Conservation (phyloP, 495 filamentous ascomycete species). For the Polyplosphaeria fusca region DNA sequence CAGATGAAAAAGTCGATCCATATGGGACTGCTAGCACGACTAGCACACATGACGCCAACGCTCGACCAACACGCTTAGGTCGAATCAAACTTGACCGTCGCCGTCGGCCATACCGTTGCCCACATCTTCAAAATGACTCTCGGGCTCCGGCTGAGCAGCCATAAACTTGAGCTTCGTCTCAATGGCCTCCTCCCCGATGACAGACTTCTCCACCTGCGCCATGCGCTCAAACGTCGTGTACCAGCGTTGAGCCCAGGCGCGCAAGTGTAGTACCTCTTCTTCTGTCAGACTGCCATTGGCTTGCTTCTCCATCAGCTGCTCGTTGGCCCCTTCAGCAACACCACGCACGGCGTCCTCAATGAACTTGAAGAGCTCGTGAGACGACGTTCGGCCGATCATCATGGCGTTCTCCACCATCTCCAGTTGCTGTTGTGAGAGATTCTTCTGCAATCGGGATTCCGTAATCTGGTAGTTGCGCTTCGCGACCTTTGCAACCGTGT, state of each 20-base stretch:
- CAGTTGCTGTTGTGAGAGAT: slow-evolving; percentile 58
- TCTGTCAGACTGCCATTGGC: slow-evolving; percentile 50
- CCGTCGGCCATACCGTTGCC: no score
- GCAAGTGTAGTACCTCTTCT: slow-evolving; percentile 59
- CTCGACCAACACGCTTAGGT: no score
- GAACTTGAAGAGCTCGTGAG: slow-evolving; percentile 72
- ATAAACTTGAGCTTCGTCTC: slow-evolving; percentile 31
- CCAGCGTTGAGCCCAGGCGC: slow-evolving; percentile 83
- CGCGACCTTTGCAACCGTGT: slow-evolving; percentile 89
- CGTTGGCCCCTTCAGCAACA: slow-evolving; percentile 69
- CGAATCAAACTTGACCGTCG: no score
- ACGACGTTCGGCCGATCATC: slow-evolving; percentile 61
- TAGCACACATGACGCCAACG: not conserved
- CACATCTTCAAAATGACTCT: not conserved
- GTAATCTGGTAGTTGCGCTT: slow-evolving; percentile 83
- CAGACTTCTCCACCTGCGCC: slow-evolving; percentile 75
- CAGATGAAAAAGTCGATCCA: no score
- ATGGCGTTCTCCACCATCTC: slow-evolving; percentile 63
- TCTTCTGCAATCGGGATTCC: slow-evolving; percentile 52
- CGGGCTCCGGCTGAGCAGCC: slow-evolving; percentile 10
- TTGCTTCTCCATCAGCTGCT: slow-evolving; percentile 60
- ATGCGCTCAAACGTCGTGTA: slow-evolving; percentile 77
- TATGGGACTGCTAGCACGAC: no score
- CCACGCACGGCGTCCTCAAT: slow-evolving; percentile 77
- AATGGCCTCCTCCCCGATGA: slow-evolving; percentile 41